Conservation (phyloP, 768 basidiomycete species). For the Collybia nuda region DNA sequence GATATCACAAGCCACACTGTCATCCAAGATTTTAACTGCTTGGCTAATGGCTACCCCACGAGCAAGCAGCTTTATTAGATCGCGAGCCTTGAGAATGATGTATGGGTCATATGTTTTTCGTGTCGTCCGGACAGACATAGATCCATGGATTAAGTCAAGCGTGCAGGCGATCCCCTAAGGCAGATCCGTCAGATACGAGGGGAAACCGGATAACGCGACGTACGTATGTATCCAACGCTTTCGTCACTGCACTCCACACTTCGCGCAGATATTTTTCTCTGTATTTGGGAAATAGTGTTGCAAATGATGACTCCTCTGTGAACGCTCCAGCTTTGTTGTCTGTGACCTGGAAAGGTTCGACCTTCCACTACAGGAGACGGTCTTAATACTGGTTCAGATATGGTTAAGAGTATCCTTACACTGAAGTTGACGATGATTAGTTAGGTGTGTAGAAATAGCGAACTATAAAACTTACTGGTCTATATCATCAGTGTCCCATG, state of each 20-base stretch:
- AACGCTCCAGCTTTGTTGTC: constrained; percentile 87
- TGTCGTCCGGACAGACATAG: constrained; percentile 96
- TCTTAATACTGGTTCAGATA: neutral
- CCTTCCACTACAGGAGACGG: constrained; percentile 67
- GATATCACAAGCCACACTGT: constrained; percentile 90
- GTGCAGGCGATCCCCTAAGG: constrained; percentile 83
- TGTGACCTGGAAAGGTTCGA: constrained; percentile 70
- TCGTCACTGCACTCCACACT: constrained; percentile 90
- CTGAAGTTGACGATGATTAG: constrained; percentile 24
- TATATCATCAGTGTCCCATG: constrained; percentile 99
- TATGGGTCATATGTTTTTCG: constrained; percentile 98
- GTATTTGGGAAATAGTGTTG: constrained; percentile 97
- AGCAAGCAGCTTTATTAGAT: constrained; percentile 93
- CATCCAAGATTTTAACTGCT: constrained; percentile 88
- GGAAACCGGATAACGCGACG: constrained; percentile 9
- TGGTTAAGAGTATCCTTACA: constrained; percentile 32
- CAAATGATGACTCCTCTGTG: constrained; percentile 95
- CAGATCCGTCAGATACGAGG: neutral
- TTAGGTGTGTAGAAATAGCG: neutral
- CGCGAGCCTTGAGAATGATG: constrained; percentile 92
- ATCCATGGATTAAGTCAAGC: constrained; percentile 93
- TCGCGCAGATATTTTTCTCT: constrained; percentile 95
- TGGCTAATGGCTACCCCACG: constrained; percentile 85
- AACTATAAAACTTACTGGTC: constrained; percentile 74
- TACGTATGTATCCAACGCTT: constrained; percentile 80